phyloP scores from a whole-genome alignment of 2,329 filamentous ascomycete genomes.

The Thelonectria rubi region DNA sequence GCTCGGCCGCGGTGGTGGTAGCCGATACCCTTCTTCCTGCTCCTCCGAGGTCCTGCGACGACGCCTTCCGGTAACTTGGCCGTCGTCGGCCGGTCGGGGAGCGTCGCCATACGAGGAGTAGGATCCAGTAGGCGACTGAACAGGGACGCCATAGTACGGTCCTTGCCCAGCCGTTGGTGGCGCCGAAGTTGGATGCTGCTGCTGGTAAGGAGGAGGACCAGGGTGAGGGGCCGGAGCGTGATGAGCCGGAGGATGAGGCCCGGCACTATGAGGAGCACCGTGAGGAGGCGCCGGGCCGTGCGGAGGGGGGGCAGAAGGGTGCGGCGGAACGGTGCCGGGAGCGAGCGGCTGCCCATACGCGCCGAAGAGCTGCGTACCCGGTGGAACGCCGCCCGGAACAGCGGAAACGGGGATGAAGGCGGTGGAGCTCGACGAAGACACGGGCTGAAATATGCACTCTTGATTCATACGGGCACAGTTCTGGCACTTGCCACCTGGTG shows the following conservation, averaged over 20 bases:
- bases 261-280: slow-evolving; percentile 18
- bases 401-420: slow-evolving; percentile 68
- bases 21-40: slow-evolving; percentile 53
- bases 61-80: slow-evolving; percentile 45
- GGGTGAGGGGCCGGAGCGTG: slow-evolving; percentile 23
- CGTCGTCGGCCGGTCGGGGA: slow-evolving; percentile 43
- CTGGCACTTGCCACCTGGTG: slow-evolving; percentile 66
- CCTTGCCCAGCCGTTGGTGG: slow-evolving; percentile 49
- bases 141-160: slow-evolving; percentile 52
- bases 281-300: slow-evolving; percentile 25
- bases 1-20: slow-evolving; percentile 54
- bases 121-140: slow-evolving; percentile 56
- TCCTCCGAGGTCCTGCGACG: slow-evolving; percentile 52
- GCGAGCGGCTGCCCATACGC: slow-evolving; percentile 66
- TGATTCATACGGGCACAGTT: slow-evolving; percentile 71
- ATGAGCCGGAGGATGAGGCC: slow-evolving; percentile 19
- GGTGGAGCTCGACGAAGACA: slow-evolving; percentile 64
- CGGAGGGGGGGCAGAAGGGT: slow-evolving; percentile 20
- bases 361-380: slow-evolving; percentile 65
- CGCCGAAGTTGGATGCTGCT: slow-evolving; percentile 24
- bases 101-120: slow-evolving; percentile 52
- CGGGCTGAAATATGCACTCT: slow-evolving; percentile 69
- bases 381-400: slow-evolving; percentile 65
- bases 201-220: slow-evolving; percentile 21
- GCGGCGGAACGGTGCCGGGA: slow-evolving; percentile 43